phyloP scores from a whole-genome alignment of 2,329 filamentous ascomycete species.

The Xylariales sp. region DNA sequence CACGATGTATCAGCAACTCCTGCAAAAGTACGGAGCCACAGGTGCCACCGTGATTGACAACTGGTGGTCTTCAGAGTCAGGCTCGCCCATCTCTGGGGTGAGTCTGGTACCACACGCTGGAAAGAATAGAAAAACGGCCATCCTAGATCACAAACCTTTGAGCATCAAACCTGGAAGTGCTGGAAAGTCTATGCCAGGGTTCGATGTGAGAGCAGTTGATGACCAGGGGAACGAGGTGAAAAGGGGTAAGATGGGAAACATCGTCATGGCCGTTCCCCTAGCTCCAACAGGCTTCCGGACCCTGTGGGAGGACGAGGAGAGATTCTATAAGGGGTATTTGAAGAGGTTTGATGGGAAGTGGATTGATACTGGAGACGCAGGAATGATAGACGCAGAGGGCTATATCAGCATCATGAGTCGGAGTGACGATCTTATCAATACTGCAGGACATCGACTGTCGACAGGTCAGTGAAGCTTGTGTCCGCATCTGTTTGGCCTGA shows the following conservation, averaged over 20 bases:
- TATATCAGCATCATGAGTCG: constrained; percentile 62
- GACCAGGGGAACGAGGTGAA: constrained; percentile 69
- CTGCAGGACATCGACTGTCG: constrained; percentile 87
- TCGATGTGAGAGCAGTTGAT: constrained; percentile 80
- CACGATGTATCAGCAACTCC: constrained; percentile 70
- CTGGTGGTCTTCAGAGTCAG: constrained; percentile 58
- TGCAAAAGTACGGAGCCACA: constrained; percentile 60
- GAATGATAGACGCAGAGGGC: constrained; percentile 73
- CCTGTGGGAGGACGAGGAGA: constrained; percentile 78
- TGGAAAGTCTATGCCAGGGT: constrained; percentile 87
- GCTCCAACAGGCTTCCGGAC: constrained; percentile 83
- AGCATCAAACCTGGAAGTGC: constrained; percentile 78
- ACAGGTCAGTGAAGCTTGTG: constrained; percentile 51
- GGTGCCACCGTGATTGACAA: constrained; percentile 57
- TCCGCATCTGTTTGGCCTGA: constrained; percentile 1
- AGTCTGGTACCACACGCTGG: constrained; percentile 55
- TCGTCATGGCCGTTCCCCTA: constrained; percentile 77
- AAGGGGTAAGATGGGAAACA: constrained; percentile 81
- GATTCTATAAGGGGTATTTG: constrained; percentile 82
- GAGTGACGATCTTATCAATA: constrained; percentile 86
- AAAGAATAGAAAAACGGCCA: constrained; percentile 41
- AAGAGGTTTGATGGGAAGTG: constrained; percentile 76
- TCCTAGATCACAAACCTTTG: constrained; percentile 37
- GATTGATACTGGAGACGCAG: constrained; percentile 89
- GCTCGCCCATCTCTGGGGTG: constrained; percentile 54